Conservation (phyloP, 108 stramenopile genomes). For the Nitzschia putrida region DNA sequence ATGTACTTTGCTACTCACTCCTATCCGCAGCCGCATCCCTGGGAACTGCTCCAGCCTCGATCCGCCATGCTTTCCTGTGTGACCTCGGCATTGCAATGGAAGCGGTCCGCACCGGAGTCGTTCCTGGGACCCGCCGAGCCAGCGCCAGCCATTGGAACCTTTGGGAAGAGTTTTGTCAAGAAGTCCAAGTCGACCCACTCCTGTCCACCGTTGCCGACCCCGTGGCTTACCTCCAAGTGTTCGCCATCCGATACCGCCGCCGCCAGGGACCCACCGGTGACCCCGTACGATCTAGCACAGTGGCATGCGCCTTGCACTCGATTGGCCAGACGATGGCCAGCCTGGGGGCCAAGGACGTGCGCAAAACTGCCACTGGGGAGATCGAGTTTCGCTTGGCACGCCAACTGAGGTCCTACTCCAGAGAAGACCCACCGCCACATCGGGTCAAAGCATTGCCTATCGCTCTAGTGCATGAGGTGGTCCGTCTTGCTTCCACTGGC, state of each 20-base stretch:
- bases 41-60: constrained; percentile 21
- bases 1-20: constrained; percentile 22
- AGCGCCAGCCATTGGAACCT: constrained; percentile 16
- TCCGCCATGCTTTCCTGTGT: constrained; percentile 20
- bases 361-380: constrained; percentile 14
- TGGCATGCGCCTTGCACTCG: too few species aligned
- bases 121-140: neutral
- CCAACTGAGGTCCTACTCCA: constrained; percentile 17
- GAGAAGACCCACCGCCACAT: constrained; percentile 38
- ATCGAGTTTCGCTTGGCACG: constrained; percentile 25
- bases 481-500: too few species aligned
- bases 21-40: constrained; percentile 36
- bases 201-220: constrained; percentile 28
- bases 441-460: constrained; percentile 54
- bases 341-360: constrained; percentile 34
- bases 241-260: constrained; percentile 34
- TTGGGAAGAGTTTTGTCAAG: constrained; percentile 20
- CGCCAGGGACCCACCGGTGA: constrained; percentile 25
- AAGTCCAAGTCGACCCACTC: constrained; percentile 23
- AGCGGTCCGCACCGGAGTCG: constrained; percentile 10
- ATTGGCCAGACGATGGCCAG: too few species aligned
- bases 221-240: constrained; percentile 43
- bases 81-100: constrained; percentile 19
- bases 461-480: constrained; percentile 12
- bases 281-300: constrained; percentile 35